A percentile compares a stretch with the other conserved stretches of the same genome.
Conservation (phyloP, 1,284 basidiomycete genomes). For the Ustilago tritici region DNA sequence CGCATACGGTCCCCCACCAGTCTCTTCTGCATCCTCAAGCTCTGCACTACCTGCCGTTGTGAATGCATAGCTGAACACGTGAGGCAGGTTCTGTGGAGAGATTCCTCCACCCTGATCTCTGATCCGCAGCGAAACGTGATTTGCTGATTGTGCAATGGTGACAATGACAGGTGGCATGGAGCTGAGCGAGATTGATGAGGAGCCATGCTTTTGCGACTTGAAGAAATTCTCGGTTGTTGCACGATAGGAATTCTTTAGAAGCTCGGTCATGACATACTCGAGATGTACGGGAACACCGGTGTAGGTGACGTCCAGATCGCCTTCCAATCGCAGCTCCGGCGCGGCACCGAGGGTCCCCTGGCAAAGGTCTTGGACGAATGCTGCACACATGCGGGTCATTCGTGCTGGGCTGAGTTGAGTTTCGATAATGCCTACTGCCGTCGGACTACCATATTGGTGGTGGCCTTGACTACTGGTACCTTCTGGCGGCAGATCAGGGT, state of each 20-base stretch:
- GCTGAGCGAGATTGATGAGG: slow-evolving; percentile 40
- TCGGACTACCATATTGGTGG: slow-evolving; percentile 50
- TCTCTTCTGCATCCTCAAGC: slow-evolving; percentile 76
- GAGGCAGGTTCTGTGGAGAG: slow-evolving; percentile 78
- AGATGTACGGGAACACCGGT: slow-evolving; percentile 89
- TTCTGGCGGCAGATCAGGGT: slow-evolving; percentile 43
- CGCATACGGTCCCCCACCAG: slow-evolving; percentile 78
- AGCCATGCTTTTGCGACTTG: slow-evolving; percentile 41
- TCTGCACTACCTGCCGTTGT: slow-evolving; percentile 77
- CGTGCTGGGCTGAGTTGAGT: slow-evolving; percentile 68
- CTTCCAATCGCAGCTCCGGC: slow-evolving; percentile 71
- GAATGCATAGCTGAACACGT: slow-evolving; percentile 90
- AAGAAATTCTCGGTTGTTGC: slow-evolving; percentile 74
- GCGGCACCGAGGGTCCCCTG: slow-evolving; percentile 84
- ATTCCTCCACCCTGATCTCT: slow-evolving; percentile 89
- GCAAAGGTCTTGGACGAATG: slow-evolving; percentile 83
- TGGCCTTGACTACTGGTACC: slow-evolving; percentile 27
- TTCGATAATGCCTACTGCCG: slow-evolving; percentile 65
- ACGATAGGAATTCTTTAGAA: slow-evolving; percentile 85
- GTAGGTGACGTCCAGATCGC: slow-evolving; percentile 55
- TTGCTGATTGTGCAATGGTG: slow-evolving; percentile 76
- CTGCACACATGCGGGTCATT: slow-evolving; percentile 71
- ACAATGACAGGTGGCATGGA: slow-evolving; percentile 75
- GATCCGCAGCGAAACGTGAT: slow-evolving; percentile 80
- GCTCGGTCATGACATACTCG: slow-evolving; percentile 79